Base-by-base conservation (phyloP, 202 grass and related monocot genomes). In the Schoenoplectus triqueter region DNA sequence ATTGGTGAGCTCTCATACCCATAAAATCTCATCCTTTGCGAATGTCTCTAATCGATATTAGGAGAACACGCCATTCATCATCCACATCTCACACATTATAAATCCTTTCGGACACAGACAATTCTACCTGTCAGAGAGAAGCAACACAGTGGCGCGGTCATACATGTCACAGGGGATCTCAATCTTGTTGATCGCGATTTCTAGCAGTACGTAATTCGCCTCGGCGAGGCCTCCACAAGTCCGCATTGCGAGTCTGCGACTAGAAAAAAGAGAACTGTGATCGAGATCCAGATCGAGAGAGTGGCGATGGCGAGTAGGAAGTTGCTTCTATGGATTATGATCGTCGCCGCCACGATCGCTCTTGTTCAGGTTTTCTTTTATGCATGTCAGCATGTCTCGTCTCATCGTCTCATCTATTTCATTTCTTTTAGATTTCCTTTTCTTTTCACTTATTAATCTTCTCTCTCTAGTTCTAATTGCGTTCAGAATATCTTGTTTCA, bases 1-100 rank as follows among this genome's bases (percentile, higher is more conserved):
- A 98, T 90, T 98, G 92, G 79, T 98, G 92, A 44, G 95, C 95
- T 8, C 85, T 98, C 95, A 9, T 95, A 89, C 82, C 95, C 95
- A 84, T 98, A 98, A 56, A 98, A 85, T 55, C 95, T 90, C 85
- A 92, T 52, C 95, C 95, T 40, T 92, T 95, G 0, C 91, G 52
- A 69, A 98, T 98, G 66, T 95, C 95, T 60, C 95, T 70, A n/a
- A 86, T 93, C 1, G 95, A 92, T 31, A 98, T 80, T 61, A 98
- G 79, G 15, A 98, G 88, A 54, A 92, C 92, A 0, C 90, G 89
- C 85, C 92, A 95, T 86, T 95, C 91, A 5, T 89, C 92, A 42
- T 46, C 84, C 0, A 98, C 88, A 98, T 62, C 95, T 87, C n/a
- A 95, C 95, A 1, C 95, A 98, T 86, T 95, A 95, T 45, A 98